These are phyloP conservation scores for Claviceps paspali DNA, from an alignment of 2,329 filamentous ascomycete genomes.

Conservation along the genomic window DNA sequence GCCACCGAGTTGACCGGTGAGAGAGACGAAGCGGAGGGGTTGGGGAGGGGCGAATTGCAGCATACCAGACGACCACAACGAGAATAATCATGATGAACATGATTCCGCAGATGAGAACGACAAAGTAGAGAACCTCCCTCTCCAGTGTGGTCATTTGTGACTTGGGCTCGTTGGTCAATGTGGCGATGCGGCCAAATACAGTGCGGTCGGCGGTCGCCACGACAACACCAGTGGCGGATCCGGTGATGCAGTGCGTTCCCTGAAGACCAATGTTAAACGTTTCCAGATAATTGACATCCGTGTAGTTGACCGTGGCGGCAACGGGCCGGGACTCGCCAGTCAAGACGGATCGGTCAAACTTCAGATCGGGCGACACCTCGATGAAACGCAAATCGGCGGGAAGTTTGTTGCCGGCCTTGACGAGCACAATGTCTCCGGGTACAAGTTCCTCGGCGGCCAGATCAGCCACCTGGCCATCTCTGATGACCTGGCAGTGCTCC, in stretches of 20 bases:
- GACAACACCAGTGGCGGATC: slow-evolving; percentile 50
- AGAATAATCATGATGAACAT: slow-evolving; percentile 51
- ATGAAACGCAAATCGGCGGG: slow-evolving; percentile 60
- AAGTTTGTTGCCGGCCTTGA: slow-evolving; percentile 59
- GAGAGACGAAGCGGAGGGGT: no score
- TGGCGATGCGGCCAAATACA: slow-evolving; percentile 62
- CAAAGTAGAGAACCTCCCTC: slow-evolving; percentile 58
- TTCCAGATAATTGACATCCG: slow-evolving; percentile 61
- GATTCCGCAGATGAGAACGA: slow-evolving; percentile 51
- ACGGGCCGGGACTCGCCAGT: slow-evolving; percentile 54
- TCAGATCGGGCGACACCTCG: slow-evolving; percentile 51
- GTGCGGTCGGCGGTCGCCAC: slow-evolving; percentile 59
- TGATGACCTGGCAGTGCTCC: slow-evolving; percentile 49
- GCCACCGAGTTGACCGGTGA: no score
- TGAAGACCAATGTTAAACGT: slow-evolving; percentile 63
- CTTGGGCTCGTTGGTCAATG: slow-evolving; percentile 54
- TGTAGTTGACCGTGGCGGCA: slow-evolving; percentile 46
- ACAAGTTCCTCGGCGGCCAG: slow-evolving; percentile 46
- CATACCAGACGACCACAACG: slow-evolving; percentile 51
- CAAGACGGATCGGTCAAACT: slow-evolving; percentile 58
- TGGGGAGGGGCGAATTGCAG: no score
- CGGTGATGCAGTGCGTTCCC: slow-evolving; percentile 64
- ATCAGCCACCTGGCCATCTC: slow-evolving; percentile 37
- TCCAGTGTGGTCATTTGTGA: slow-evolving; percentile 54
- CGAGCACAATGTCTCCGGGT: slow-evolving; percentile 52